phyloP scores from a whole-genome alignment of 2,329 filamentous ascomycete species.

The Hortaea sp. region DNA sequence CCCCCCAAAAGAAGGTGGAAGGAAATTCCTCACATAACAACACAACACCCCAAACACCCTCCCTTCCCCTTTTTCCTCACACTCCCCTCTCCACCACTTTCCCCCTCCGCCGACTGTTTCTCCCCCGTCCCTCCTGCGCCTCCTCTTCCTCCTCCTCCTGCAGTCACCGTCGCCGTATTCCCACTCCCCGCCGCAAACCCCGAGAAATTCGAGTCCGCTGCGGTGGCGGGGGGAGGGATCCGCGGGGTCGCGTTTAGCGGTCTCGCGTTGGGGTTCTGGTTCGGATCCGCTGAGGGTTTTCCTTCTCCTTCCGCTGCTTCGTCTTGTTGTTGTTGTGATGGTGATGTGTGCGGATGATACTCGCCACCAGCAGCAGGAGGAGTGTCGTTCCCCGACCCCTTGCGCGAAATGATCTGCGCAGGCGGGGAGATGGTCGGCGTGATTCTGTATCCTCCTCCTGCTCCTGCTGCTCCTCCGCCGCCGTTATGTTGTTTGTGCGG shows the following conservation, averaged over 20 bases:
- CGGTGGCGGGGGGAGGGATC: slow-evolving; percentile 46
- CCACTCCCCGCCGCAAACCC: neutral
- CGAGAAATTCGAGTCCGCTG: slow-evolving; percentile 39
- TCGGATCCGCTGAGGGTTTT: no score
- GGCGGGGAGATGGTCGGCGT: slow-evolving; percentile 33
- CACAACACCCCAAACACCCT: no score
- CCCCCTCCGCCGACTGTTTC: neutral
- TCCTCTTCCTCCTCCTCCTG: neutral
- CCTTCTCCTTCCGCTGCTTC: neutral
- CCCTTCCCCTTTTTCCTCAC: neutral
- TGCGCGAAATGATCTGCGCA: slow-evolving; percentile 6
- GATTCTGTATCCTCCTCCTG: slow-evolving; percentile 33
- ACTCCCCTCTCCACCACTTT: neutral
- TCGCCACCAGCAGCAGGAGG: no score
- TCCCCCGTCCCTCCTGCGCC: neutral
- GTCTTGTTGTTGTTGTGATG: slow-evolving; percentile 10
- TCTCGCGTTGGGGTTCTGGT: slow-evolving; percentile 1
- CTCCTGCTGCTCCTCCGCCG: slow-evolving; percentile 33
- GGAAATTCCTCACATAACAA: no score
- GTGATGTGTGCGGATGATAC: slow-evolving; percentile 10
- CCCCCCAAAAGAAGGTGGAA: no score
- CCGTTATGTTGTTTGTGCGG: slow-evolving; percentile 72
- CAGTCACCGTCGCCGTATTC: neutral
- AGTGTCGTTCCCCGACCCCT: no score
- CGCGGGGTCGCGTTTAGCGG: slow-evolving; percentile 36